Evolutionary conservation across 805 yeast genomes (phyloP).

Genomic region (Saccharomycopsis oosterbeekiorum): DNA sequence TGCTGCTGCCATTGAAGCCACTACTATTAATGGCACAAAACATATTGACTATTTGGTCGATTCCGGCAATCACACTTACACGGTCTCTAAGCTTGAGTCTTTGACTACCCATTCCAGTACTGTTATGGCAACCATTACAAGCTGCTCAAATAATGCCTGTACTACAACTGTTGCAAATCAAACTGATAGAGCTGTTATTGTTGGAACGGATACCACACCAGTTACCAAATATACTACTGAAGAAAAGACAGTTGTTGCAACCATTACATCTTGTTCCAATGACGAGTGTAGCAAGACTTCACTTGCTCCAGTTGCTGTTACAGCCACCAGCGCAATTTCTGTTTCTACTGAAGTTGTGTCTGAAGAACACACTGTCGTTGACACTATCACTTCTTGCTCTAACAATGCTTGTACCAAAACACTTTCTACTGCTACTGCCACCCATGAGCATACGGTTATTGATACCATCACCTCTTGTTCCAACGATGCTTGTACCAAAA

Average conservation of each 20-base stretch:
- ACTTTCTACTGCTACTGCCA: not conserved
- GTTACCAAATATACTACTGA: not conserved
- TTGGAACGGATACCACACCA: conserved; percentile 18
- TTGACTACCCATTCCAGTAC: conserved; percentile 17
- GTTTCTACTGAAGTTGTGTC: not conserved
- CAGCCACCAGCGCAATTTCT: not conserved
- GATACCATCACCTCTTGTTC: not conserved
- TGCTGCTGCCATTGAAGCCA: not conserved
- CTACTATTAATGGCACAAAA: not conserved
- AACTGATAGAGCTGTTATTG: conserved; percentile 19
- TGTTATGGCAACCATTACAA: conserved; percentile 24
- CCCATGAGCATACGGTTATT: not conserved
- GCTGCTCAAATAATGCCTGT: conserved; percentile 22
- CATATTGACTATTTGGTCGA: not conserved
- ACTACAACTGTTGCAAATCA: conserved; percentile 15
- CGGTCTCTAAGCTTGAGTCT: not conserved
- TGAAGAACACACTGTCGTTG: not conserved
- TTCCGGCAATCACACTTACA: not conserved
- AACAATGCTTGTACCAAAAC: conserved; percentile 1
- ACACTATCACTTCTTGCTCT: not conserved
- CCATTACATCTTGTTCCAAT: conserved; percentile 19
- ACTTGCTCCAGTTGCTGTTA: not conserved
- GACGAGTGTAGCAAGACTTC: conserved; percentile 2
- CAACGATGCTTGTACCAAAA: not conserved
- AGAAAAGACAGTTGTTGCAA: conserved; percentile 13